Evolutionary conservation across 176 grass and related monocot species (phyloP), one percentile per base, ranked within the genome.

Genomic region (Areca catechu): DNA sequence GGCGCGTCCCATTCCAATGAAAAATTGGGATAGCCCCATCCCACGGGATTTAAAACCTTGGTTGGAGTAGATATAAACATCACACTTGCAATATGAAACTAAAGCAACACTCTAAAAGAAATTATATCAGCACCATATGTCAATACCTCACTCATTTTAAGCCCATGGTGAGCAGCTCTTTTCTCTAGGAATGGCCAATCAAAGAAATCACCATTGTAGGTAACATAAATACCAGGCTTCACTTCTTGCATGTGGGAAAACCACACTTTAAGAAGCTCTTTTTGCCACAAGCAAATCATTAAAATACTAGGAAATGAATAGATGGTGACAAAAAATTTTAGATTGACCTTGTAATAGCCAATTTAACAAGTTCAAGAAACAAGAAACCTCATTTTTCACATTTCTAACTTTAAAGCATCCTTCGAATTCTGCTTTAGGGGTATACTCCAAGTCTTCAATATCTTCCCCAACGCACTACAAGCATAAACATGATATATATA

Each of bases 121-220:
- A 12, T 29, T 29, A 43, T 43, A 10, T 43, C 34, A 14, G 7
- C 9, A 12, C 7, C 34, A 12, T 15, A 59, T 67, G 30, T 54
- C 24, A 52, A 22, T 57, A 97, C 92, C 75, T 97, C 86, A 54
- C 60, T 86, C 92, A 97, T 90, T 66, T 77, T 84, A 65, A 97
- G 80, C 16, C 92, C 92, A 72, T 91, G 83, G 60, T 85, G 83
- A 60, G 83, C 77, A 74, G 92, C 92, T 77, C 92, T 80, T 80
- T 91, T 97, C 72, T 97, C 92, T 63, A 97, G 60, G 77, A 97
- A 97, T 62, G 92, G 92, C 92, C 92, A 97, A 49, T 97, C 86
- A 79, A 97, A 97, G 65, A 97, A 91, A 80, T 91, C 92, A 56
- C 92, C 86, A 15, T 97, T 97, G 49, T 97, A 97, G n/a, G 92